Evolutionary conservation across 495 filamentous ascomycete species (phyloP), one percentile per base, ranked within the genome.

Genomic region (Echria macrotheca): DNA sequence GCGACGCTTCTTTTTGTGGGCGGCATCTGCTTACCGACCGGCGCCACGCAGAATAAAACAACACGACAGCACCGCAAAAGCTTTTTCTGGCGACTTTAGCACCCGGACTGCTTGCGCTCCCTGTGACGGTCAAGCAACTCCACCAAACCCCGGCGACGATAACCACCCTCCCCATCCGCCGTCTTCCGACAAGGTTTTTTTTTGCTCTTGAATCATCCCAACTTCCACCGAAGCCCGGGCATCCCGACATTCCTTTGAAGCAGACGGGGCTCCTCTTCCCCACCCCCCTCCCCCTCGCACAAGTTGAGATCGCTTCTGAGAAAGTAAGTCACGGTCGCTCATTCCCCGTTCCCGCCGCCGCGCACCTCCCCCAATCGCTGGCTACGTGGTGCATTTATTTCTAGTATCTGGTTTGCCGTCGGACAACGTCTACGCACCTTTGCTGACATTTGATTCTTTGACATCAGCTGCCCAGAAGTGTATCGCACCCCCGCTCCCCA

Each of bases 281-380:
- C 54, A 38, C 44, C 37, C 44, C 29, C 38, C 45, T 45, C 33
- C 40, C 44, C 21, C 24, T 42, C 33, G 39, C 42, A 46, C 50
- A n/a, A 58, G 57, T 55, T 56, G 59, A 55, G 61, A 65, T 65
- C 59, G 49, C 59, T 67, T 61, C 55, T 63, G 55, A n/a, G n/a
- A 50, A 35, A 26, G 55, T 60, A 55, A 57, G 58, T 54, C 50
- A 19, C 17, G 32, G 12, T 36, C 31, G 22, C 24, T 7, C 3
- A 19, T 18, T 17, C 32, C 23, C 23, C 23, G 23, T 14, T 15
- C n/a, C 12, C 41, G 26, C 31, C 43, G 18, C 15, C 43, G 43
- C 9, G 18, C 33, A 14, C 47, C 5, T 47, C 28, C 29, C 38
- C 31, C 39, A 38, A 21, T 41, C 46, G 19, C n/a, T n/a, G n/a